These are phyloP conservation scores for Myxozyma sirexii DNA, from an alignment of 805 yeast species.

Conservation along the genomic window DNA sequence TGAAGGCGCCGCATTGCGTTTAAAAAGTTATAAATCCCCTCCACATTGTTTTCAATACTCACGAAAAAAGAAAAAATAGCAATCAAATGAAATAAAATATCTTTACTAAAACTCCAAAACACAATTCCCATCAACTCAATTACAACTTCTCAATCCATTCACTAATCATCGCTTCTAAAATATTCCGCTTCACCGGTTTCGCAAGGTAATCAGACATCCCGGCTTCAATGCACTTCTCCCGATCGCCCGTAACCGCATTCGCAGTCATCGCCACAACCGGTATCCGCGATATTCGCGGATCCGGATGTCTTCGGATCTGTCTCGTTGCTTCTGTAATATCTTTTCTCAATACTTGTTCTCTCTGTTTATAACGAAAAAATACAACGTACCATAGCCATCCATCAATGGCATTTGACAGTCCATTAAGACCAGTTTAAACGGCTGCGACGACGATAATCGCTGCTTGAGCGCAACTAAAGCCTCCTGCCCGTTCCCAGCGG, in stretches of 20 bases:
- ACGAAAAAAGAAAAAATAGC: no score
- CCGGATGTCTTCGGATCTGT: conserved; percentile 18
- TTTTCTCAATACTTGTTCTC: background rate
- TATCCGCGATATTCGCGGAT: conserved; percentile 10
- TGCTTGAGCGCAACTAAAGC: conserved; percentile 27
- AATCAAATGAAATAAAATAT: no score
- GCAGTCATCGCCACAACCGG: conserved; percentile 71
- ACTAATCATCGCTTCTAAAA: conserved; percentile 18
- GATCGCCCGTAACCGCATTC: conserved; percentile 78
- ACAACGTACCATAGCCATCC: conserved; percentile 33
- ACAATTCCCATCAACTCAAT: no score
- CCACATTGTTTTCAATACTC: no score
- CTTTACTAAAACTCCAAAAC: no score
- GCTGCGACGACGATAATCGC: conserved; percentile 9
- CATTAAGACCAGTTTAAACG: conserved; percentile 31
- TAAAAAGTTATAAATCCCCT: no score
- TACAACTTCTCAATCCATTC: conserved; percentile 12
- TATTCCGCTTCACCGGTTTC: conserved; percentile 50
- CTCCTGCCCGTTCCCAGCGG: conserved; percentile 33
- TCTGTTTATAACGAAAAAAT: background rate
- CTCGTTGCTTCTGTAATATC: conserved; percentile 25
- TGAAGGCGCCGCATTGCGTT: no score
- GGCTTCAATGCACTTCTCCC: conserved; percentile 69
- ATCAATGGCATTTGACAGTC: conserved; percentile 36
- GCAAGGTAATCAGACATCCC: conserved; percentile 80